Evolutionary conservation across 2,329 filamentous ascomycete species (phyloP).

Genomic region (Hawksworthiomyces lignivorus): DNA sequence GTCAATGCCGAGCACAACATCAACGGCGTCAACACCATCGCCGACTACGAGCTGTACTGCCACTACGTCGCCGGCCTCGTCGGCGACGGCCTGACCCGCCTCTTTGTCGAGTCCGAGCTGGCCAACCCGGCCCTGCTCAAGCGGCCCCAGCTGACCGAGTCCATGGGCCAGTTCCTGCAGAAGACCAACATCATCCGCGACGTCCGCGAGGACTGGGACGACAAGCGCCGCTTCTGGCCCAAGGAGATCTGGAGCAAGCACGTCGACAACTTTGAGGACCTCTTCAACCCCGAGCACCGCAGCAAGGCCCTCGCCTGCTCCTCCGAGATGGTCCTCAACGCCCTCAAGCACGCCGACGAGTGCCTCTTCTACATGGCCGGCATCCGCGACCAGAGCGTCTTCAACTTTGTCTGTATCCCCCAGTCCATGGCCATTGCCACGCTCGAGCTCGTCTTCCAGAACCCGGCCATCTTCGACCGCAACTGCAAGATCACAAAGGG

Average conservation of each 20-base stretch:
- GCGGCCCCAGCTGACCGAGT: conserved; percentile 75
- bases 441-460: conserved; percentile 84
- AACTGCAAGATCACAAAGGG: conserved; percentile 98
- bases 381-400: conserved; percentile 90
- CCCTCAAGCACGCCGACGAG: conserved; percentile 78
- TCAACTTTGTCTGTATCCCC: conserved; percentile 98
- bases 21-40: conserved; percentile 72
- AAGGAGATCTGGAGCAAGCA: conserved; percentile 96
- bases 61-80: conserved; percentile 99
- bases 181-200: conserved; percentile 99
- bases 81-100: conserved; percentile 80
- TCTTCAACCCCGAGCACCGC: conserved; percentile 75
- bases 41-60: conserved; percentile 94
- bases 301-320: conserved; percentile 74
- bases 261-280: conserved; percentile 79
- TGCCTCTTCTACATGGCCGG: conserved; percentile 98
- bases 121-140: conserved; percentile 79
- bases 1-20: conserved; percentile 73
- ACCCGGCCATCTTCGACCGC: conserved; percentile 73
- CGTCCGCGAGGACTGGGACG: conserved; percentile 79
- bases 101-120: conserved; percentile 81
- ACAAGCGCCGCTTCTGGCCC: conserved; percentile 88
- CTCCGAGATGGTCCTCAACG: conserved; percentile 91
- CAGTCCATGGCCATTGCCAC: conserved; percentile 97
- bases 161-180: conserved; percentile 95